phyloP scores from a whole-genome alignment of 345 rosid species.

The Aethionema arabicum region DNA sequence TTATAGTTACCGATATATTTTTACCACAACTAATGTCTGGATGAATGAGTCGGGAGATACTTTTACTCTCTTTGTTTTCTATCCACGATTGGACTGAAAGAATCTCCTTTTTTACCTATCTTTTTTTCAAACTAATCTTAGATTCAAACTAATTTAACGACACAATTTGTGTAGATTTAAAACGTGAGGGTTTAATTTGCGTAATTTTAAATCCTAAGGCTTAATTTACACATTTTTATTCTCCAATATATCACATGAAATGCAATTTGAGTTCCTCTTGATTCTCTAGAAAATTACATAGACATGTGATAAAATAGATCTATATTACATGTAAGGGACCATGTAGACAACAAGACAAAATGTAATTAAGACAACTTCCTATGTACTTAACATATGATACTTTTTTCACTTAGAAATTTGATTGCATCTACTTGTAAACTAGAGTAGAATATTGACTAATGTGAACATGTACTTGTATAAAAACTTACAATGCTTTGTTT shows the following conservation, averaged over 20 bases:
- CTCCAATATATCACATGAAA: background rate
- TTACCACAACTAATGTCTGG: conserved; percentile 56
- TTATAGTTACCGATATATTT: conserved; percentile 29
- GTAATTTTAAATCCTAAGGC: no score
- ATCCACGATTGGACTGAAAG: conserved; percentile 83
- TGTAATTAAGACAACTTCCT: conserved; percentile 26
- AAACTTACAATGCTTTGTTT: conserved; percentile 19
- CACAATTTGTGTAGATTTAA: background rate
- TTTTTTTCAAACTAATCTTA: conserved; percentile 10
- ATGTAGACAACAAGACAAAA: conserved; percentile 25
- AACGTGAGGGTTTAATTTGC: no score
- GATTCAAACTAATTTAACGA: background rate
- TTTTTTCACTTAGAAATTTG: conserved; percentile 23
- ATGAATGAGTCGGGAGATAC: conserved; percentile 98
- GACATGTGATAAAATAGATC: conserved; percentile 20
- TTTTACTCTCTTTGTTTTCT: conserved; percentile 54
- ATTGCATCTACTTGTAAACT: conserved; percentile 23
- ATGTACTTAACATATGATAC: conserved; percentile 11
- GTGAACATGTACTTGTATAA: background rate
- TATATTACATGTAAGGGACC: conserved; percentile 24
- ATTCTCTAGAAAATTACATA: conserved; percentile 15
- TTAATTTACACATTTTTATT: no score
- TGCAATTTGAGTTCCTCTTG: conserved; percentile 2
- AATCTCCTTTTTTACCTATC: conserved; percentile 54
- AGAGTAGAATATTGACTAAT: conserved; percentile 14